Conservation (phyloP, 306 rosid genomes). For the Cicer judaicum region DNA sequence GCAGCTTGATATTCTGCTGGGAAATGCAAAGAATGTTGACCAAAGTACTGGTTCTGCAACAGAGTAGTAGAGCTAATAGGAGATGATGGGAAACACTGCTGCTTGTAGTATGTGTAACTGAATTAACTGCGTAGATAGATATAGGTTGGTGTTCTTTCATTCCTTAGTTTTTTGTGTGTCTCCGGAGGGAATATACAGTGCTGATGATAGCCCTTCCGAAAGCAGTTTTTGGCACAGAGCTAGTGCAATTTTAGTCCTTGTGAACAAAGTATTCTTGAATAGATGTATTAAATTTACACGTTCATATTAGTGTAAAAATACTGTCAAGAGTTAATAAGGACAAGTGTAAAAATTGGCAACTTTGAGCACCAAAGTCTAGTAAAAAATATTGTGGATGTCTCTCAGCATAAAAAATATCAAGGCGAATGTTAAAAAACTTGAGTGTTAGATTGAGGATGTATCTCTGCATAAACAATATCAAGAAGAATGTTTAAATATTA, state of each 20-base stretch:
- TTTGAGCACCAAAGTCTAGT: neutral
- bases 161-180: neutral
- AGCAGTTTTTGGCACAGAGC: neutral
- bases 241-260: neutral
- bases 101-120: conserved; percentile 33
- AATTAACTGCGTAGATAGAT: neutral
- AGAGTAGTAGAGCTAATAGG: conserved; percentile 6
- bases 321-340: neutral
- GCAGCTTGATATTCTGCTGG: conserved; percentile 65
- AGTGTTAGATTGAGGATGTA: neutral
- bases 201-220: neutral
- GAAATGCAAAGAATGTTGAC: conserved; percentile 45
- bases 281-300: neutral
- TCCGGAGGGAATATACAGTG: neutral
- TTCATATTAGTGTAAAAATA: conserved; percentile 24
- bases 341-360: neutral
- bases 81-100: conserved; percentile 33
- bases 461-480: neutral
- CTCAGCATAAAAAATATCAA: neutral
- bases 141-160: conserved; percentile 14
- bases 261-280: conserved; percentile 26
- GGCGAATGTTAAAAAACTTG: neutral
- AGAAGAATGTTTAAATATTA: neutral
- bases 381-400: neutral
- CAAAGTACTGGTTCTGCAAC: conserved; percentile 38